phyloP scores from a whole-genome alignment of 2,329 filamentous ascomycete species.

The Penicillium vulpinum region DNA sequence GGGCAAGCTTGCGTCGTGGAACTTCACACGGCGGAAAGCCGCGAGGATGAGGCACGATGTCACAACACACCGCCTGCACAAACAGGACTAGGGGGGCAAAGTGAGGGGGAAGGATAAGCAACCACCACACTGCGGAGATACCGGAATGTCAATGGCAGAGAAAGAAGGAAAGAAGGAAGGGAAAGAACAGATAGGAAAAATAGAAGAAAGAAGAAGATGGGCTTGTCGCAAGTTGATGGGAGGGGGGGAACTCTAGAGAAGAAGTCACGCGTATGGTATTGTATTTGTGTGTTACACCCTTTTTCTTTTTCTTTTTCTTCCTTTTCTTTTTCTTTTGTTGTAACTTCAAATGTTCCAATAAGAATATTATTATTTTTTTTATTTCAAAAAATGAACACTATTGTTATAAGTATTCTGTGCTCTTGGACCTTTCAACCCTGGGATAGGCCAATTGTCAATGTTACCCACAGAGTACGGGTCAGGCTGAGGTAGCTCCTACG shows the following conservation, averaged over 20 bases:
- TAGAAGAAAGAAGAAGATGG: conserved; percentile 6
- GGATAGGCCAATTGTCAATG: conserved; percentile 1
- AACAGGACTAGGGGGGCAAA: conserved; percentile 20
- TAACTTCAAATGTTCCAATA: not conserved
- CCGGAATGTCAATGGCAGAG: conserved; percentile 11
- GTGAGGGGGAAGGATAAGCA: conserved; percentile 14
- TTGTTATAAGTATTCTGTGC: not conserved
- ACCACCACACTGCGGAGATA: conserved; percentile 4
- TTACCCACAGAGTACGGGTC: conserved; percentile 1
- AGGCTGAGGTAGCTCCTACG: conserved; percentile 5
- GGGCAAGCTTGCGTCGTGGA: conserved; percentile 37
- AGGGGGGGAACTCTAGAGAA: not conserved
- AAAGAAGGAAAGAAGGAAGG: conserved; percentile 1
- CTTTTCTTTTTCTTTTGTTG: not conserved
- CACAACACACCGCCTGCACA: conserved; percentile 43
- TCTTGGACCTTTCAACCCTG: not conserved
- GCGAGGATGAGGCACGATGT: conserved; percentile 33
- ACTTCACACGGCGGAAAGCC: conserved; percentile 39
- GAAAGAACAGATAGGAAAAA: conserved; percentile 8
- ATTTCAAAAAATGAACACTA: not conserved
- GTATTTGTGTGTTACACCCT: conserved; percentile 11
- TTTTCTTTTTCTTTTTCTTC: not conserved
- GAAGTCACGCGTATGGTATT: conserved; percentile 14
- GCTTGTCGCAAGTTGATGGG: conserved; percentile 9
- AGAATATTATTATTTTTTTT: not conserved